Evolutionary conservation across 805 yeast genomes (phyloP).

Genomic region (Yarrowia keelungensis): DNA sequence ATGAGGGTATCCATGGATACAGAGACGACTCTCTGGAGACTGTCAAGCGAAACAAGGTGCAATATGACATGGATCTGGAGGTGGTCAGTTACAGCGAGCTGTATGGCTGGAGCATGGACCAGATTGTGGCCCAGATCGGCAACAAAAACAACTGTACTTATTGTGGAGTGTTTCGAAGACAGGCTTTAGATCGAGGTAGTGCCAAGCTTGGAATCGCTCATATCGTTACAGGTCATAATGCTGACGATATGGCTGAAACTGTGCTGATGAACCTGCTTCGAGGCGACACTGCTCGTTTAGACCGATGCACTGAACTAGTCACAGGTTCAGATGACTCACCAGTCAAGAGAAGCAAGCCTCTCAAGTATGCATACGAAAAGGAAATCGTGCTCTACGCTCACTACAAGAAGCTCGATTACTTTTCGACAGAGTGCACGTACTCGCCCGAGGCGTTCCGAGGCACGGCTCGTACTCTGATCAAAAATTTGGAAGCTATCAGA

Average conservation of each 20-base stretch:
- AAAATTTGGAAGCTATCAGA: slow-evolving; percentile 85
- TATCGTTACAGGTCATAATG: slow-evolving; percentile 98
- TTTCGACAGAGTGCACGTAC: slow-evolving; percentile 96
- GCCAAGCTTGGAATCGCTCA: slow-evolving; percentile 82
- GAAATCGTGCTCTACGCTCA: slow-evolving; percentile 98
- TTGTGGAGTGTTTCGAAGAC: slow-evolving; percentile 96
- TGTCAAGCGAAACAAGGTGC: slow-evolving; percentile 88
- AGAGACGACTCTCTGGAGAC: slow-evolving; percentile 97
- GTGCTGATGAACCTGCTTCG: slow-evolving; percentile 91
- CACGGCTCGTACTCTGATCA: slow-evolving; percentile 90
- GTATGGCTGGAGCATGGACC: slow-evolving; percentile 99
- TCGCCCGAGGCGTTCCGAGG: slow-evolving; percentile 99
- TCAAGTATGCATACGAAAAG: slow-evolving; percentile 94
- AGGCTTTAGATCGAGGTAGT: slow-evolving; percentile 96
- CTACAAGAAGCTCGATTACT: slow-evolving; percentile 91
- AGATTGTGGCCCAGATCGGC: slow-evolving; percentile 93
- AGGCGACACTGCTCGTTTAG: slow-evolving; percentile 95
- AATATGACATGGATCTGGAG: slow-evolving; percentile 78
- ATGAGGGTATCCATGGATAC: slow-evolving; percentile 97
- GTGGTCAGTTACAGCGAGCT: slow-evolving; percentile 86
- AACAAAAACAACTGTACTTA: slow-evolving; percentile 94
- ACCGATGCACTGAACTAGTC: slow-evolving; percentile 82
- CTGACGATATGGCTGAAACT: slow-evolving; percentile 99
- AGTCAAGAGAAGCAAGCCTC: slow-evolving; percentile 91
- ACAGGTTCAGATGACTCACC: slow-evolving; percentile 85